A percentile compares a stretch with the other conserved stretches of the same genome.
phyloP scores from a whole-genome alignment of 2,329 filamentous ascomycete species.

The Lomentospora prolificans region DNA sequence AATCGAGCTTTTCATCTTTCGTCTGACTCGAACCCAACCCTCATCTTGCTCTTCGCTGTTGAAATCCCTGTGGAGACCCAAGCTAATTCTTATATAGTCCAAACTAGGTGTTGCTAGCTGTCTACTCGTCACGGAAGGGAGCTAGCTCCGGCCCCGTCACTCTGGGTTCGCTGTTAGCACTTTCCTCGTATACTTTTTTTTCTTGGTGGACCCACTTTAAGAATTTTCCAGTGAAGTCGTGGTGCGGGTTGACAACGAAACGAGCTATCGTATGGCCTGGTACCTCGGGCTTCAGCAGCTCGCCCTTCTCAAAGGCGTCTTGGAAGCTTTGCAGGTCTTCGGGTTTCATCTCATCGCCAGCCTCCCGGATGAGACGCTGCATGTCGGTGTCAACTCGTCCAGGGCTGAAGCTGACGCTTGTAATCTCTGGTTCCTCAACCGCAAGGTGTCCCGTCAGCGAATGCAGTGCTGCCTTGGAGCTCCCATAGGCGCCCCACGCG shows the following conservation, averaged over 20 bases:
- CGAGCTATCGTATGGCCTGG: conserved; percentile 80
- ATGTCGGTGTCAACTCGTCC: conserved; percentile 84
- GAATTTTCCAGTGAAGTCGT: conserved; percentile 65
- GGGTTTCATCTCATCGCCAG: conserved; percentile 37
- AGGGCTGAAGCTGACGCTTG: conserved; percentile 62
- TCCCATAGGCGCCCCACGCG: conserved; percentile 73
- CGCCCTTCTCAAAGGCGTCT: conserved; percentile 58
- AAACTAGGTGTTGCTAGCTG: background rate
- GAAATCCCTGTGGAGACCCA: background rate
- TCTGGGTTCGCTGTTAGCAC: conserved; percentile 5
- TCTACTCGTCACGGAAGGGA: conserved; percentile 26
- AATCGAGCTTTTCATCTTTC: conserved; percentile 79
- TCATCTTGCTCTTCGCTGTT: conserved; percentile 18
- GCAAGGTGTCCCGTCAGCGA: conserved; percentile 65
- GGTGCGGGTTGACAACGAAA: conserved; percentile 55
- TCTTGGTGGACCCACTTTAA: conserved; percentile 43
- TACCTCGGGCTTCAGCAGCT: conserved; percentile 70
- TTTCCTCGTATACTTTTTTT: background rate
- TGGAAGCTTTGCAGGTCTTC: conserved; percentile 59
- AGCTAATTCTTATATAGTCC: background rate
- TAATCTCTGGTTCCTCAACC: conserved; percentile 68
- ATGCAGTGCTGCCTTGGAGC: conserved; percentile 75
- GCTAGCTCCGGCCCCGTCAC: conserved; percentile 30
- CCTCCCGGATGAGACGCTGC: conserved; percentile 66
- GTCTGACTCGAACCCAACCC: conserved; percentile 44